Conservation (phyloP, 768 basidiomycete genomes). For the Suillus discolor region DNA sequence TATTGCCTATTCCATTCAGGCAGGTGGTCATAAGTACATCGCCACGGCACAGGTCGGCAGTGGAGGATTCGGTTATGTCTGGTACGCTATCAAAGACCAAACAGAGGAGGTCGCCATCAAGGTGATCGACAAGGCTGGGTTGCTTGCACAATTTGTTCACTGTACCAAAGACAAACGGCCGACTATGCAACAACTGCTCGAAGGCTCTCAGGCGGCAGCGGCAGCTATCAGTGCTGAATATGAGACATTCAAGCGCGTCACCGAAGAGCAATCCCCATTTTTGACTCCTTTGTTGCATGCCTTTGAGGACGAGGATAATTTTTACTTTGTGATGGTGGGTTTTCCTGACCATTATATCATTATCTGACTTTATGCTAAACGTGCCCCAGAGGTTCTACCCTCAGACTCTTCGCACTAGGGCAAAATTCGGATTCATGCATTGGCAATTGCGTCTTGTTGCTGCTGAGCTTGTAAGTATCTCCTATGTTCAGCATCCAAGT, state of each 20-base stretch:
- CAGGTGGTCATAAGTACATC: conserved; percentile 8
- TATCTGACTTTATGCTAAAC: neutral
- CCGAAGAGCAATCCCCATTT: conserved; percentile 11
- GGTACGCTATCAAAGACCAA: conserved; percentile 10
- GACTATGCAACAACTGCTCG: neutral
- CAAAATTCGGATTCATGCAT: conserved; percentile 10
- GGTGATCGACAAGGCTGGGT: conserved; percentile 10
- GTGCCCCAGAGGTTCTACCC: conserved; percentile 15
- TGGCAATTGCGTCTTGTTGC: conserved; percentile 17
- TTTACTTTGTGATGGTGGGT: conserved; percentile 19
- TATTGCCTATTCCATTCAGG: conserved; percentile 1
- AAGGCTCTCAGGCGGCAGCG: neutral
- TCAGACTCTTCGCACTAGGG: conserved; percentile 11
- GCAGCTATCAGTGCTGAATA: neutral
- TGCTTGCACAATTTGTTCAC: neutral
- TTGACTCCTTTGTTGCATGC: conserved; percentile 15
- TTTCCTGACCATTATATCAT: neutral
- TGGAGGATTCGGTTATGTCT: conserved; percentile 14
- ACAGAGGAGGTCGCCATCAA: conserved; percentile 17
- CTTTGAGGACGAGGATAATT: conserved; percentile 14
- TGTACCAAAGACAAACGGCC: neutral
- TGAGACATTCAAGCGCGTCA: conserved; percentile 6
- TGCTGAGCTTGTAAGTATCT: conserved; percentile 17
- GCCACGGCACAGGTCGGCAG: conserved; percentile 10
- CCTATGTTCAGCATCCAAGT: neutral